Evolutionary conservation across 441 rosid genomes (phyloP), one percentile per base, ranked within the genome.

Genomic region (Erodium moschatum): DNA sequence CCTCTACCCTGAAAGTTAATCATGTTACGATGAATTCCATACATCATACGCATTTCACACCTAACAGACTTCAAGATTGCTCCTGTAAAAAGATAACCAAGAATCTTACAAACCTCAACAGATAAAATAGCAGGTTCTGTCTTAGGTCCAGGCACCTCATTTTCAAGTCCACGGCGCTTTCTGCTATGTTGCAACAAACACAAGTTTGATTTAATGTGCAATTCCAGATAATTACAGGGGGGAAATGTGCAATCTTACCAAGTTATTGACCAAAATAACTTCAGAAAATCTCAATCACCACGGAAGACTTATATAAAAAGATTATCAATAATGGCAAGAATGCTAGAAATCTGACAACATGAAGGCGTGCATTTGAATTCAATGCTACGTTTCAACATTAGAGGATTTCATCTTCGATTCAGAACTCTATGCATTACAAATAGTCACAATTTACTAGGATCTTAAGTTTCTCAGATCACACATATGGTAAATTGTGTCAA

Each of bases 51-150:
- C 20, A 67, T 18, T 71, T 69, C 24, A 64, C 58, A 24, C 5
- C 65, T 11, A 68, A 46, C 46, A 7, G 44, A 61, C 7, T 54
- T 5, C 31, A 66, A 13, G 31, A 15, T 64, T 27, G 5, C 27
- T 13, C 27, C 75, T 21, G 42, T 21, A 66, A 15, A 63, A 15
- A 24, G 66, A 63, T 11, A 13, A 40, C 27, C 18, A 40, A n/a
- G 68, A 35, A 38, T 29, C 38, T 48, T 46, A 18, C 64, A 70
- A 76, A 93, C 98, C 94, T 91, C 98, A 29, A 91, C 96, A 24
- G 97, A 94, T 67, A 94, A 77, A 83, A 94, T 86, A 62, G 97
- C 88, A 76, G 98, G 97, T 78, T 89, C 98, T 78, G 77, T 78
- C 24, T 70, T 79, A 33, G 84, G 84, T 71, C 78, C 78, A 65